A percentile compares a stretch with the other conserved stretches of the same genome.
These are phyloP conservation scores for Anthracocystis panici-leucophaei DNA, from an alignment of 1,284 basidiomycete genomes.

Conservation along the genomic window DNA sequence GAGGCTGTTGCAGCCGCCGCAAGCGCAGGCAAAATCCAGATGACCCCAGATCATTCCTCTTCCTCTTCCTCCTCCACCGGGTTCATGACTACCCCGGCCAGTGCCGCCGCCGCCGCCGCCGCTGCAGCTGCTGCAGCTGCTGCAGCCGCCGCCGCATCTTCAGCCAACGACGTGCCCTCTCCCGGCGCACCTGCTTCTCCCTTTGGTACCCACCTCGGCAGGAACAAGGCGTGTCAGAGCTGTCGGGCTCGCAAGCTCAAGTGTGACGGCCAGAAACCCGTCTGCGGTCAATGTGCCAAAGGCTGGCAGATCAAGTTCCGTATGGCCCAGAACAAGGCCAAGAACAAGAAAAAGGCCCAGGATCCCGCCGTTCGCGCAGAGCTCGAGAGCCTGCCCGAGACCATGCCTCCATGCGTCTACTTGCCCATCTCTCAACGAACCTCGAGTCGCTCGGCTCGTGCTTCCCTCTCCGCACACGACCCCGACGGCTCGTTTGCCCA, in stretches of 20 bases:
- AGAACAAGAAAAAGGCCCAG: constrained; percentile 51
- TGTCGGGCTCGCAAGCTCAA: constrained; percentile 63
- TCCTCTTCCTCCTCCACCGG: constrained; percentile 27
- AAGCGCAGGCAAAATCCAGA: constrained; percentile 47
- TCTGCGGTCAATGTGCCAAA: constrained; percentile 60
- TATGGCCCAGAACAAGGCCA: constrained; percentile 54
- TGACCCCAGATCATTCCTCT: constrained; percentile 35
- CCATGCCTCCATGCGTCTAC: constrained; percentile 54
- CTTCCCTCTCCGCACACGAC: constrained; percentile 33
- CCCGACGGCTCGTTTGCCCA: constrained; percentile 24
- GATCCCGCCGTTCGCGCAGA: constrained; percentile 45
- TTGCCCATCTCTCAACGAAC: constrained; percentile 47
- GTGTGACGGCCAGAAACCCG: constrained; percentile 59
- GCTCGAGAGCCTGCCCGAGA: constrained; percentile 46
- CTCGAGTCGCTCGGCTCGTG: constrained; percentile 36
- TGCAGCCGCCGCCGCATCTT: constrained; percentile 21
- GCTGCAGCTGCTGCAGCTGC: constrained; percentile 44
- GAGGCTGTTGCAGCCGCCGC: constrained; percentile 49
- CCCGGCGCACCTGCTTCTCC: constrained; percentile 35
- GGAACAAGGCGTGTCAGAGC: constrained; percentile 61
- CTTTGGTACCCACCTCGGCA: constrained; percentile 58
- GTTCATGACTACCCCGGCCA: constrained; percentile 39
- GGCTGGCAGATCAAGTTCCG: constrained; percentile 60
- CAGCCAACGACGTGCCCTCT: constrained; percentile 16
- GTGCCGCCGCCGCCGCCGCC: constrained; percentile 41